A percentile compares a stretch with the other conserved stretches of the same genome.
These are phyloP conservation scores for Alternaria sp. DNA, from an alignment of 2,329 filamentous ascomycete genomes.

Conservation along the genomic window DNA sequence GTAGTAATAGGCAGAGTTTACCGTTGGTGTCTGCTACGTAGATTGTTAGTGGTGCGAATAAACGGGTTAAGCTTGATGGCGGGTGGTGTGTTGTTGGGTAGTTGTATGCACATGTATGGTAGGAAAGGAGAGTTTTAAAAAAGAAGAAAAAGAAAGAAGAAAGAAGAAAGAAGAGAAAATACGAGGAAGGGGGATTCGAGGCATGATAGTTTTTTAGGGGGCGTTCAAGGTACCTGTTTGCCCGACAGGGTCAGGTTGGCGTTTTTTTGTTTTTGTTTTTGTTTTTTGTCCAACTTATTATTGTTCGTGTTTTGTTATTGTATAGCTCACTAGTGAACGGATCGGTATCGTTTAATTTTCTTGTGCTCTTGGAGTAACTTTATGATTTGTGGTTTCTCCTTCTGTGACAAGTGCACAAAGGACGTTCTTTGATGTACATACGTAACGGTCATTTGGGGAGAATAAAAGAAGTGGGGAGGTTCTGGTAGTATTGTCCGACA, in stretches of 20 bases:
- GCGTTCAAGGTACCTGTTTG: constrained; percentile 14
- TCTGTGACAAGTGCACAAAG: too few relatives aligned
- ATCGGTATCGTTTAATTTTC: neutral
- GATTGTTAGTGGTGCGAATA: constrained; percentile 9
- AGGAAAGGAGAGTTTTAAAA: neutral
- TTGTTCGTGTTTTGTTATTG: neutral
- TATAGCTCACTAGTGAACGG: neutral
- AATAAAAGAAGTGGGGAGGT: too few relatives aligned
- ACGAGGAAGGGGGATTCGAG: too few relatives aligned
- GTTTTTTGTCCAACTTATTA: neutral
- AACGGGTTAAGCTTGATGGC: constrained; percentile 9
- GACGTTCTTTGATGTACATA: too few relatives aligned
- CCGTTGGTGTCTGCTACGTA: constrained; percentile 44
- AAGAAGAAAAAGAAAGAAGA: too few relatives aligned
- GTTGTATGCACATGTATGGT: neutral
- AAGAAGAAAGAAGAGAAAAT: neutral
- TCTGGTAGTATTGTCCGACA: neutral
- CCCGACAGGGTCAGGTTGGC: constrained; percentile 22
- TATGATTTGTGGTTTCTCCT: neutral
- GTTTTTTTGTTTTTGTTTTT: neutral
- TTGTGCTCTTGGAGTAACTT: neutral
- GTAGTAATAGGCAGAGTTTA: constrained; percentile 28
- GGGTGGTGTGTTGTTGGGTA: neutral
- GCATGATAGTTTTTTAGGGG: neutral
- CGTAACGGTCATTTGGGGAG: too few relatives aligned